Evolutionary conservation across 495 filamentous ascomycete genomes (phyloP).

Genomic region (Aspergillus avenaceus): DNA sequence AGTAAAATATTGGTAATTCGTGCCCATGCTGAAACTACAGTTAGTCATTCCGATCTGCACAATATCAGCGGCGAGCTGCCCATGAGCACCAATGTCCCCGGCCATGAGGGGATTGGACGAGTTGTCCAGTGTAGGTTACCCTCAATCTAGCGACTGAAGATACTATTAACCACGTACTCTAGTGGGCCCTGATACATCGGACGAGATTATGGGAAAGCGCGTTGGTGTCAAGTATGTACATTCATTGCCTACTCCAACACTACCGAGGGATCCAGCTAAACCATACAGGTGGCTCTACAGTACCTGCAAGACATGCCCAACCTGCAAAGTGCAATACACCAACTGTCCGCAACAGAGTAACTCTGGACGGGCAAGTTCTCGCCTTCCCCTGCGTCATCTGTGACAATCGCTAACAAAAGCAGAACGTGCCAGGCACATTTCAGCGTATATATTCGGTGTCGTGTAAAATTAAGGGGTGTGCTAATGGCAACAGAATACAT

Average conservation of each 20-base stretch:
- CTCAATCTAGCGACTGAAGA: not conserved
- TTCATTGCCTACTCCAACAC: conserved; percentile 3
- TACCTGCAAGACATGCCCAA: conserved; percentile 32
- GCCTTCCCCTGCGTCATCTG: not conserved
- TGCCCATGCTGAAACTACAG: not conserved
- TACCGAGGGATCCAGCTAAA: not conserved
- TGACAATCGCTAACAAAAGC: not conserved
- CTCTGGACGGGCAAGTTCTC: conserved; percentile 16
- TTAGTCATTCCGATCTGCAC: conserved; percentile 22
- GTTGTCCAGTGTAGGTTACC: conserved; percentile 15
- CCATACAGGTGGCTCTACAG: conserved; percentile 29
- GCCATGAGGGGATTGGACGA: conserved; percentile 29
- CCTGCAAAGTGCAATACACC: conserved; percentile 22
- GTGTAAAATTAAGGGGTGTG: conserved; percentile 8
- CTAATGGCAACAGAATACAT: conserved; percentile 12
- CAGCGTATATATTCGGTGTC: conserved; percentile 11
- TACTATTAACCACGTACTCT: not conserved
- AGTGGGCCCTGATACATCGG: not conserved
- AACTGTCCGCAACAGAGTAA: conserved; percentile 29
- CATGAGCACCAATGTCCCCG: conserved; percentile 26
- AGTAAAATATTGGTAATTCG: no score
- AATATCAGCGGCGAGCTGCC: conserved; percentile 17
- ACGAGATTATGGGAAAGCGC: not conserved
- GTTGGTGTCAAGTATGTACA: not conserved
- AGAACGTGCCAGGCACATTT: conserved; percentile 30